phyloP scores from a whole-genome alignment of 23 red algal genomes.

The Gracilaria caudata region DNA sequence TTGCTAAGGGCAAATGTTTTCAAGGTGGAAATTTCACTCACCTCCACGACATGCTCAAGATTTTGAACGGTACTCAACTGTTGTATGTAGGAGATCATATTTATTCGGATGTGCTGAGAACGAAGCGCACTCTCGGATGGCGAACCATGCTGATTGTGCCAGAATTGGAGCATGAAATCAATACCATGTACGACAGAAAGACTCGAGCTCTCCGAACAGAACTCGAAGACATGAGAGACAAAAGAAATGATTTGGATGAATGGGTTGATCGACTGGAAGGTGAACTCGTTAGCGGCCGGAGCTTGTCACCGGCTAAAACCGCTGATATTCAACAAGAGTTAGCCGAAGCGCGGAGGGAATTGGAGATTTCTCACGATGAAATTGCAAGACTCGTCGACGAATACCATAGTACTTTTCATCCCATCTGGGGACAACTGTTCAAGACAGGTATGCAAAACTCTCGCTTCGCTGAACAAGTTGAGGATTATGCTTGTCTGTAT shows the following conservation, averaged over 20 bases:
- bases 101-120: constrained; percentile 93
- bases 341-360: constrained; percentile 32
- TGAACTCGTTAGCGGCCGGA: constrained; percentile 39
- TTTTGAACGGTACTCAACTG: constrained; percentile 79
- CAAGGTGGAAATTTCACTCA: constrained; percentile 97
- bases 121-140: constrained; percentile 97
- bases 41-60: constrained; percentile 87
- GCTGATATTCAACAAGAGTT: constrained; percentile 54
- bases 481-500: constrained; percentile 99
- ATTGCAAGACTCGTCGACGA: constrained; percentile 73
- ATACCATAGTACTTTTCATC: constrained; percentile 89
- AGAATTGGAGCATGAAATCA: constrained; percentile 92
- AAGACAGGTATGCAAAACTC: constrained; percentile 98
- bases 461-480: constrained; percentile 97
- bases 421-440: constrained; percentile 97
- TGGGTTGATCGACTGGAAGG: constrained; percentile 84
- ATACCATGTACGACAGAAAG: constrained; percentile 70
- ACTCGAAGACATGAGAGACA: constrained; percentile 64
- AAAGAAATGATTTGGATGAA: constrained; percentile 93
- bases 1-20: constrained; percentile 81
- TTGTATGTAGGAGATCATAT: constrained; percentile 99
- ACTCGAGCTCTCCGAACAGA: constrained; percentile 44
- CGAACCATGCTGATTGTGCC: constrained; percentile 98
- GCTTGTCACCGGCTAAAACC: constrained; percentile 22
- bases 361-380: constrained; percentile 47